A percentile compares a stretch with the other conserved stretches of the same genome.
Conservation (phyloP, 441 rosid species). For the Euphorbia schlechtendalii region DNA sequence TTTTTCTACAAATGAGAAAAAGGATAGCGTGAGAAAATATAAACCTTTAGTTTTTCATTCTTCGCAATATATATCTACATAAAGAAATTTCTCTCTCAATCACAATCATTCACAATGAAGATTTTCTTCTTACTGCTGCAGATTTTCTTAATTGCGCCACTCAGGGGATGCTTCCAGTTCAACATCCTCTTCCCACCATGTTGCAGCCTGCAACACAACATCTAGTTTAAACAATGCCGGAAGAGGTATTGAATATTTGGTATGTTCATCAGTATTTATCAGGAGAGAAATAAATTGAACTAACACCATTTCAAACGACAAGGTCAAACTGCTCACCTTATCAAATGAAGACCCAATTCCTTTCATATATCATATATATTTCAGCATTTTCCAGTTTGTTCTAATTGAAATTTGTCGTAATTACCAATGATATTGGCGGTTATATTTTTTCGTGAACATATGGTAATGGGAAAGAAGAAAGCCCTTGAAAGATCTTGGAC, state of each 20-base stretch:
- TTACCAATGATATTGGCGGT: background rate
- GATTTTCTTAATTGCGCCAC: constrained; percentile 60
- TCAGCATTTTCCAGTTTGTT: background rate
- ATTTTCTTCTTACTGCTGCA: background rate
- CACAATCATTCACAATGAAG: background rate
- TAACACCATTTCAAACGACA: background rate
- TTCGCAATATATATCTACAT: background rate
- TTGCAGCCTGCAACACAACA: constrained; percentile 51
- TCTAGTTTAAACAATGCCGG: background rate
- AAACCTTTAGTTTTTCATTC: constrained; percentile 1
- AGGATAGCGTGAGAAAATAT: background rate
- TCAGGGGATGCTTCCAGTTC: constrained; percentile 70
- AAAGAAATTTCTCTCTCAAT: background rate
- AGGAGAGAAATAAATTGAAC: background rate
- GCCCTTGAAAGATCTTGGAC: background rate
- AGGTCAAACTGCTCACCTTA: background rate
- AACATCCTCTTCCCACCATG: constrained; percentile 95
- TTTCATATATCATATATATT: too few species aligned
- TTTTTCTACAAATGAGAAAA: background rate
- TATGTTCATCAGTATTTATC: background rate
- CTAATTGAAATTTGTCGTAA: background rate
- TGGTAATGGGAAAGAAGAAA: background rate
- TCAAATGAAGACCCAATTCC: background rate
- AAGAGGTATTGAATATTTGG: background rate
- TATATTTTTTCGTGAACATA: background rate